Percentiles rank a stretch among this genome's conserved stretches.
These are phyloP conservation scores for Arthroderma sp. DNA, from an alignment of 2,329 filamentous ascomycete genomes.

Conservation along the genomic window DNA sequence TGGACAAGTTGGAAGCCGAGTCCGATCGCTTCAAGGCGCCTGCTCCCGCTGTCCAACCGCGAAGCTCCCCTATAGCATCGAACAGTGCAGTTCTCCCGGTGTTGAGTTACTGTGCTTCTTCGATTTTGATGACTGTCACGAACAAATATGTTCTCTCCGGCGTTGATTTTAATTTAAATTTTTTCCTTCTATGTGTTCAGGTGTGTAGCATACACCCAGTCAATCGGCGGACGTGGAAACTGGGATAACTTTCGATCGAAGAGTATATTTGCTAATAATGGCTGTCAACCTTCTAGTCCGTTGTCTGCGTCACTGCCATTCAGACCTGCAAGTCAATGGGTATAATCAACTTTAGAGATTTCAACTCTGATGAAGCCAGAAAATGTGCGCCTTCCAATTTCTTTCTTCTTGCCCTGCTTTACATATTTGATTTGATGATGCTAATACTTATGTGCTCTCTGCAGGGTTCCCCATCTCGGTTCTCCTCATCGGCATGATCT, in stretches of 20 bases:
- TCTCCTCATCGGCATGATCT: conserved; percentile 97
- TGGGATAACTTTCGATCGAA: background rate
- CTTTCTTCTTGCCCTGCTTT: background rate
- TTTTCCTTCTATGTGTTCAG: conserved; percentile 86
- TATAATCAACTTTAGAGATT: conserved; percentile 70
- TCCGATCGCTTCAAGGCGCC: conserved; percentile 33
- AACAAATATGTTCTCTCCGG: conserved; percentile 98
- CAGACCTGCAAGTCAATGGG: conserved; percentile 66
- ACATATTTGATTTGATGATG: background rate
- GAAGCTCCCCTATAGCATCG: conserved; percentile 31
- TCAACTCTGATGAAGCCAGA: conserved; percentile 77
- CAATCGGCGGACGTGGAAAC: background rate
- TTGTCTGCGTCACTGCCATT: conserved; percentile 80
- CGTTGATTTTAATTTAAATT: conserved; percentile 84
- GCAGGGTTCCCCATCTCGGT: conserved; percentile 92
- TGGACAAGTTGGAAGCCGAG: conserved; percentile 46
- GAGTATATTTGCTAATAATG: background rate
- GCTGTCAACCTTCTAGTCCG: conserved; percentile 44
- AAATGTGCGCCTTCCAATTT: conserved; percentile 54
- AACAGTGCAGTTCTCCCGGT: conserved; percentile 73
- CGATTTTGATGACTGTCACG: conserved; percentile 99
- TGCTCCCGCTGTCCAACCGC: conserved; percentile 24
- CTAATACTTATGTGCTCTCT: background rate
- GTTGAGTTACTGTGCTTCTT: conserved; percentile 80
- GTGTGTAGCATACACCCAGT: conserved; percentile 39